Percentiles rank a stretch among this genome's conserved stretches.
phyloP scores from a whole-genome alignment of 108 stramenopile species.

The Hondaea fermentalgiana region DNA sequence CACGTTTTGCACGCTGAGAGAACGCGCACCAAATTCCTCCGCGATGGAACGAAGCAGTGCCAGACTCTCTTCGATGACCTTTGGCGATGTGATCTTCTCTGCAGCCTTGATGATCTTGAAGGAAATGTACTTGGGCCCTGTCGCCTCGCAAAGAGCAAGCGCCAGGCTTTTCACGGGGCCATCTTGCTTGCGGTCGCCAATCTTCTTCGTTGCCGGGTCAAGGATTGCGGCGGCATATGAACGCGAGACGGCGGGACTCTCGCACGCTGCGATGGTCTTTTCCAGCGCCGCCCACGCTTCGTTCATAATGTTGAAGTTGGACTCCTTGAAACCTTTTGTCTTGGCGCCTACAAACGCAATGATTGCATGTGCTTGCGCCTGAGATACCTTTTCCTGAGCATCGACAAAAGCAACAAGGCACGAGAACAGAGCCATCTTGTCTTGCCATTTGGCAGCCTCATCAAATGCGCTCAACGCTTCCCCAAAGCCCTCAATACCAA shows the following conservation, averaged over 20 bases:
- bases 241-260: neutral
- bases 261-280: neutral
- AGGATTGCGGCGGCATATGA: neutral
- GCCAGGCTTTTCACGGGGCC: neutral
- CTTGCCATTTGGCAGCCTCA: neutral
- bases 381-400: neutral
- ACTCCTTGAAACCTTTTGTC: neutral
- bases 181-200: neutral
- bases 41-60: neutral
- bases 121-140: neutral
- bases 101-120: neutral
- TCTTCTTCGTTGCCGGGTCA: neutral
- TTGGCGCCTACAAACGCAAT: neutral
- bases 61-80: neutral
- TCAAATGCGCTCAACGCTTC: neutral
- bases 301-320: constrained; percentile 11
- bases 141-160: neutral
- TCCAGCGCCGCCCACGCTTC: neutral
- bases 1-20: neutral
- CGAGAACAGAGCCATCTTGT: neutral
- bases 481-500: neutral
- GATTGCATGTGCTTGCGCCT: neutral
- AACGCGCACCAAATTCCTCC: neutral
- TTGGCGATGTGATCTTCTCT: neutral
- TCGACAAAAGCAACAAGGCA: neutral